These are phyloP conservation scores for Quercus tomentella DNA, from an alignment of 331 rosid species.

Conservation along the genomic window DNA sequence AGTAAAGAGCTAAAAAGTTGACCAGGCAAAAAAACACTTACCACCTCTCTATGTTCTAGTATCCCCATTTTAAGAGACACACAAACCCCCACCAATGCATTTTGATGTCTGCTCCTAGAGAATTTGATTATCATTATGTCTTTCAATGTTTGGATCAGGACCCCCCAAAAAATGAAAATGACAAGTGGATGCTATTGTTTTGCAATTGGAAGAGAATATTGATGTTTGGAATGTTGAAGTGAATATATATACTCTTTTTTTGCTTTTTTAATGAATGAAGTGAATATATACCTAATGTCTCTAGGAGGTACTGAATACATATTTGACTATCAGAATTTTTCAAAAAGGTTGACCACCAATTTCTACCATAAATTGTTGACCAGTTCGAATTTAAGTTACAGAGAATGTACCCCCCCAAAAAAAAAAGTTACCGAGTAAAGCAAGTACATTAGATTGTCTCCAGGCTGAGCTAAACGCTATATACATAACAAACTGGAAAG, in stretches of 20 bases:
- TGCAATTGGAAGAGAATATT: background rate
- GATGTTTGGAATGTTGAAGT: background rate
- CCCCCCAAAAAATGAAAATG: background rate
- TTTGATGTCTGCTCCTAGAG: background rate
- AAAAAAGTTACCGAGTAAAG: no score
- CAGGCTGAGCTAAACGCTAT: no score
- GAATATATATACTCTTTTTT: background rate
- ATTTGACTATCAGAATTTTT: background rate
- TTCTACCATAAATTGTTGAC: no score
- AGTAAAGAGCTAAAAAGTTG: background rate
- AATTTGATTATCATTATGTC: background rate
- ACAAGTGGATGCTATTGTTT: background rate
- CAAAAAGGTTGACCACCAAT: background rate
- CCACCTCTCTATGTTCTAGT: background rate
- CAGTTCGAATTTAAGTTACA: no score
- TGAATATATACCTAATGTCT: no score
- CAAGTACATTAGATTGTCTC: no score
- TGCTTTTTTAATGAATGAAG: background rate
- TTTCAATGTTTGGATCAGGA: no score
- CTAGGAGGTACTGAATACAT: background rate
- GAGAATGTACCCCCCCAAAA: no score
- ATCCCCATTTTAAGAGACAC: constrained; percentile 14
- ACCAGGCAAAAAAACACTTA: background rate
- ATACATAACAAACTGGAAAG: no score
- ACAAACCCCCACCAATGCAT: background rate